Percentiles rank a stretch among this genome's conserved stretches.
These are phyloP conservation scores for Telfairia occidentalis DNA, from an alignment of 331 rosid species.

Conservation along the genomic window DNA sequence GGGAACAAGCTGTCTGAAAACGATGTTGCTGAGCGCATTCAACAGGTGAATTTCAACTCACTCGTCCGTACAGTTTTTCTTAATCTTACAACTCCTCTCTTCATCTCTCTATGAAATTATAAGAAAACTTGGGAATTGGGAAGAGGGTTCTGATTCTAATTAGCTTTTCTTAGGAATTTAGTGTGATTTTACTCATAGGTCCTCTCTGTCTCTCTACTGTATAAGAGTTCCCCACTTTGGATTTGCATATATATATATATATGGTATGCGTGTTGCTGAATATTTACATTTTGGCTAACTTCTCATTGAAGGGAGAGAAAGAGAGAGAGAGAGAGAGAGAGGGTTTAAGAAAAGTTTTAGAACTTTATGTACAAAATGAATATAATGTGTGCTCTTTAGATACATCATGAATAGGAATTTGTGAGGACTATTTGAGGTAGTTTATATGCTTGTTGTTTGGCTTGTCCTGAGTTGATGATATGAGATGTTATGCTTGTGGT, in stretches of 20 bases:
- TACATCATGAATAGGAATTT: not conserved
- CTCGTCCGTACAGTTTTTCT: not conserved
- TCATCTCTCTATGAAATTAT: not conserved
- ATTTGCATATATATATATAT: not conserved
- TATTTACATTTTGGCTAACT: not conserved
- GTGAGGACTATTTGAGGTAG: not conserved
- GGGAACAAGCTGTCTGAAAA: slow-evolving; percentile 67
- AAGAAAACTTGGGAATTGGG: not conserved
- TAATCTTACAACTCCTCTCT: not conserved
- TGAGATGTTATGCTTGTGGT: not conserved
- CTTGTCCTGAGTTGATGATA: not conserved
- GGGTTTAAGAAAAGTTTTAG: not conserved
- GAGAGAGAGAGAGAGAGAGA: not conserved
- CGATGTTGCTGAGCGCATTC: slow-evolving; percentile 74
- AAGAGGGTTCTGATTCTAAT: not conserved
- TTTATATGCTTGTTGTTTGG: not conserved
- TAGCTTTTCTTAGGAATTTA: not conserved
- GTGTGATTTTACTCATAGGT: not conserved
- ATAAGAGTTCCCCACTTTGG: not conserved
- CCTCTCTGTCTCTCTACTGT: not conserved
- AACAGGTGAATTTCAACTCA: slow-evolving; percentile 52
- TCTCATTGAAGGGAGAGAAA: not conserved
- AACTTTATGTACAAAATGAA: not conserved
- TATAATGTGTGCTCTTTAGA: not conserved
- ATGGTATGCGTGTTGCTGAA: not conserved